These are phyloP conservation scores for Fusarium sp. DNA, from an alignment of 2,329 filamentous ascomycete genomes.

Conservation along the genomic window DNA sequence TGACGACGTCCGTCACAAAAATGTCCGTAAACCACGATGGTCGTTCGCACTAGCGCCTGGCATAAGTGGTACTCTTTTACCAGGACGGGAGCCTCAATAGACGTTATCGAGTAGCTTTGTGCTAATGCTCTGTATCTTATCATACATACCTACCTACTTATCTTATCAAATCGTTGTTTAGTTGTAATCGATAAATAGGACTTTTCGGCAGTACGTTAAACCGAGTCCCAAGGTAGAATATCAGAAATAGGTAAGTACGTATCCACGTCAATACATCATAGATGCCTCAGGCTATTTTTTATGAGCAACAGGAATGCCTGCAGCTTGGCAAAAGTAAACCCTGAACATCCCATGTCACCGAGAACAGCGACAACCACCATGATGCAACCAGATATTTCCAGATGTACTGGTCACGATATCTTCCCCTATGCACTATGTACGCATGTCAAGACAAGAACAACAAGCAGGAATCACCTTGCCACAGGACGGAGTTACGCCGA, in stretches of 20 bases:
- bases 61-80: not conserved
- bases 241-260: not conserved
- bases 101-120: not conserved
- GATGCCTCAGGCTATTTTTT: not conserved
- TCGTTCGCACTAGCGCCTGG: not conserved
- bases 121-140: not conserved
- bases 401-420: constrained; percentile 24
- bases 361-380: constrained; percentile 29
- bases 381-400: constrained; percentile 21
- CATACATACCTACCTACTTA: not conserved
- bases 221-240: not conserved
- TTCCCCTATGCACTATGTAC: not conserved
- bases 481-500: constrained; percentile 34
- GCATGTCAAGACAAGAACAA: not conserved
- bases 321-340: not conserved
- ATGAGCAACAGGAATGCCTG: not conserved
- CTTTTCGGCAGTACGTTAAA: not conserved
- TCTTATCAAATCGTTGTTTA: not conserved
- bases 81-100: constrained; percentile 15
- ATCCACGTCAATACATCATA: not conserved
- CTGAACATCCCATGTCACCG: not conserved
- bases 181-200: not conserved
- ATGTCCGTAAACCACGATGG: not conserved
- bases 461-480: constrained; percentile 1
- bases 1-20: constrained; percentile 9